Conservation (phyloP, 805 yeast species). For the Cyberlindnera galapagoensis region DNA sequence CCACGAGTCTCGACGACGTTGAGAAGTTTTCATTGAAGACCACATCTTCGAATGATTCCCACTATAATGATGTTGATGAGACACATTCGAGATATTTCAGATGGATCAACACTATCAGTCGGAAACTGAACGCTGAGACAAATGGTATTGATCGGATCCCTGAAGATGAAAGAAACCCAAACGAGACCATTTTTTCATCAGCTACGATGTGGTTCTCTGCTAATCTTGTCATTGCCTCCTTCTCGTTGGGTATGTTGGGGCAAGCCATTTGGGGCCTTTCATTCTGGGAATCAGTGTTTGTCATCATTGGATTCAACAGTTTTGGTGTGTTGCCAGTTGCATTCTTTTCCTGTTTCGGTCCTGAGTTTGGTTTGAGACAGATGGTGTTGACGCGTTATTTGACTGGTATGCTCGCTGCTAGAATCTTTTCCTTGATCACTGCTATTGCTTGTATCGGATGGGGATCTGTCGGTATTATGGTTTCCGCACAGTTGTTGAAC, state of each 20-base stretch:
- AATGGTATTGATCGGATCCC: slow-evolving; percentile 79
- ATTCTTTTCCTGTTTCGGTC: slow-evolving; percentile 76
- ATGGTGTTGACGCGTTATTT: slow-evolving; percentile 75
- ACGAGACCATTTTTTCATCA: slow-evolving; percentile 52
- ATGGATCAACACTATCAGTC: too few relatives aligned
- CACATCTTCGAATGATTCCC: too few relatives aligned
- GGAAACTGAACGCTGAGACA: slow-evolving; percentile 45
- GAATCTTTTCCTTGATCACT: slow-evolving; percentile 73
- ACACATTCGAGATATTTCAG: too few relatives aligned
- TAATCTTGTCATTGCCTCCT: slow-evolving; percentile 80
- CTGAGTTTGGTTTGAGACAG: slow-evolving; percentile 81
- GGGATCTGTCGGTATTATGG: slow-evolving; percentile 90
- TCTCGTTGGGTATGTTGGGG: slow-evolving; percentile 70
- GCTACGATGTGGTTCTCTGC: slow-evolving; percentile 92
- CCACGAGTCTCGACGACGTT: too few relatives aligned
- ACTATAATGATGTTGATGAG: too few relatives aligned
- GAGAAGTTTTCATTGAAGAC: too few relatives aligned
- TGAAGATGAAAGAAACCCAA: slow-evolving; percentile 70
- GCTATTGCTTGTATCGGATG: slow-evolving; percentile 88
- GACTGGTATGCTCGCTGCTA: slow-evolving; percentile 67
- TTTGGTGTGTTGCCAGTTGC: slow-evolving; percentile 80
- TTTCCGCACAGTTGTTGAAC: slow-evolving; percentile 77
- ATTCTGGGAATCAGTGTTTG: slow-evolving; percentile 65
- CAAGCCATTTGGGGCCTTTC: slow-evolving; percentile 57
- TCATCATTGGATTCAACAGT: slow-evolving; percentile 64